Percentiles rank a stretch among this genome's conserved stretches.
Conservation (phyloP, 208 protist genomes). For the Crithidia fasciculata region DNA sequence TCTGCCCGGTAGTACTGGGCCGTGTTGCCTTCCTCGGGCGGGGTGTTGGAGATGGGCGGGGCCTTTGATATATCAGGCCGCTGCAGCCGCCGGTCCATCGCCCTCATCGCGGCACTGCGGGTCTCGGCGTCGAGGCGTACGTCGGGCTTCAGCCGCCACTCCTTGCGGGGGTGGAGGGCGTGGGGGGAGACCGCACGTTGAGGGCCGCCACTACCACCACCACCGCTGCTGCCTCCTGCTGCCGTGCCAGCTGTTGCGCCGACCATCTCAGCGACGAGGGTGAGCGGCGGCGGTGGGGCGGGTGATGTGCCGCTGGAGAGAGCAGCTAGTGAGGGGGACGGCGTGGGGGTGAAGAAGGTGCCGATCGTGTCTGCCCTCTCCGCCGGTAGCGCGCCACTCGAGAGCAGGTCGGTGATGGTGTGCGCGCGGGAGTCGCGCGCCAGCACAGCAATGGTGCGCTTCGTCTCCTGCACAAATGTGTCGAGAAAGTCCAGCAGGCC, state of each 20-base stretch:
- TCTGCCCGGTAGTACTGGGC: conserved; percentile 36
- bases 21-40: conserved; percentile 7
- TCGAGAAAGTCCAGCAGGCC: conserved; percentile 51
- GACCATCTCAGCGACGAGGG: conserved; percentile 8
- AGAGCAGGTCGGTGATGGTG: conserved; percentile 33
- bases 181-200: not conserved
- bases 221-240: not conserved
- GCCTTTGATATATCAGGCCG: not conserved
- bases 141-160: conserved; percentile 31
- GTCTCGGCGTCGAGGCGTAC: conserved; percentile 10
- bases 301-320: not conserved
- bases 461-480: conserved; percentile 33
- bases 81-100: conserved; percentile 14
- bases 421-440: conserved; percentile 24
- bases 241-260: not conserved
- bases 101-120: conserved; percentile 8
- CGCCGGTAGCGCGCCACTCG: conserved; percentile 17
- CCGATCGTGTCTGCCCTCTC: conserved; percentile 7
- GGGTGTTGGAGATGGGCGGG: not conserved
- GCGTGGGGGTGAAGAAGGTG: conserved; percentile 25
- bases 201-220: not conserved
- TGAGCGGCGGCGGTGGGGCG: conserved; percentile 10
- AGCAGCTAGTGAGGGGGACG: not conserved
- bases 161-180: conserved; percentile 17
- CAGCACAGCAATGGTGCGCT: conserved; percentile 20